Percentiles rank a stretch among this genome's conserved stretches.
phyloP scores from a whole-genome alignment of 768 basidiomycete species.

The Sutorius australiensis region DNA sequence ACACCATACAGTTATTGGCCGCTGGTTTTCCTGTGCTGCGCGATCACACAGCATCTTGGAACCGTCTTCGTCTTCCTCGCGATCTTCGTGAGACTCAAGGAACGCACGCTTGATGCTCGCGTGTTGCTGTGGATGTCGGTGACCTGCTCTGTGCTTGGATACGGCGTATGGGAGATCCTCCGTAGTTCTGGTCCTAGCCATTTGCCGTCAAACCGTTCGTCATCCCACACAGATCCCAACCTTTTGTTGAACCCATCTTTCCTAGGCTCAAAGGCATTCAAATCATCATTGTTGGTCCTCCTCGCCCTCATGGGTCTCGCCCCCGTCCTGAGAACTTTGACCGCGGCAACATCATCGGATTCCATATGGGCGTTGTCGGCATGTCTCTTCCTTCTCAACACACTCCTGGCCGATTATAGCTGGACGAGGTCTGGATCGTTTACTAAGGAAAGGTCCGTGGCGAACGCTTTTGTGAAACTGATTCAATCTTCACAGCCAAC shows the following conservation, averaged over 20 bases:
- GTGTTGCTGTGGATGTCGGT: constrained; percentile 64
- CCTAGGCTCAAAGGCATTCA: constrained; percentile 66
- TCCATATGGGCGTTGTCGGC: constrained; percentile 96
- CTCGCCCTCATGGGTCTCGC: constrained; percentile 85
- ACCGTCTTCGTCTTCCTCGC: constrained; percentile 79
- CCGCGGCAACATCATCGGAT: constrained; percentile 92
- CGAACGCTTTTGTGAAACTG: constrained; percentile 19
- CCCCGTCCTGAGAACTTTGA: constrained; percentile 88
- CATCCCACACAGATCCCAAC: background rate
- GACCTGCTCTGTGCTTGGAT: constrained; percentile 56
- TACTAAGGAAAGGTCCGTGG: constrained; percentile 55
- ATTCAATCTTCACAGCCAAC: constrained; percentile 25
- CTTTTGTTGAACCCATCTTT: constrained; percentile 9
- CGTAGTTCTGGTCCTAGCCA: constrained; percentile 35
- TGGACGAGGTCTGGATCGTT: constrained; percentile 41
- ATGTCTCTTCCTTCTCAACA: constrained; percentile 75
- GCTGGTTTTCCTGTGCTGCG: constrained; percentile 62
- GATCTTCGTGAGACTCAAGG: constrained; percentile 70
- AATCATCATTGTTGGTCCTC: constrained; percentile 84
- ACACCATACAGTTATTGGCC: constrained; percentile 73
- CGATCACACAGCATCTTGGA: constrained; percentile 82
- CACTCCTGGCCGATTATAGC: constrained; percentile 80
- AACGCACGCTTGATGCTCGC: constrained; percentile 62
- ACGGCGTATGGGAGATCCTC: constrained; percentile 58
- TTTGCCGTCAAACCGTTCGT: constrained; percentile 26